A percentile compares a stretch with the other conserved stretches of the same genome.
phyloP scores from a whole-genome alignment of 371 early-diverging fungal genomes.

The Mortierella sp. region DNA sequence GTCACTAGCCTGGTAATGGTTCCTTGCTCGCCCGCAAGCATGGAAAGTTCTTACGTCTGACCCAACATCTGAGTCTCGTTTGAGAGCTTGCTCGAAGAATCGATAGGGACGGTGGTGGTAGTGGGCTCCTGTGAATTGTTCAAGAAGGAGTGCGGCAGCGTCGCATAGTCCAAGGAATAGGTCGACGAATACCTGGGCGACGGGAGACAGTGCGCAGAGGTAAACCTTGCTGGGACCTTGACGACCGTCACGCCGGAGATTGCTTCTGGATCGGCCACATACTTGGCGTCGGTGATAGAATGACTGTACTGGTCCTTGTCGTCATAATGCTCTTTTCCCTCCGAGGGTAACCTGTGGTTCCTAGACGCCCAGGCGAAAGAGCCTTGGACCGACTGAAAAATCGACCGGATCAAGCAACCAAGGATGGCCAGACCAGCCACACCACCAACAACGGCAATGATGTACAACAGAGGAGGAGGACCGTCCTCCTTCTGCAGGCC shows the following conservation, averaged over 20 bases:
- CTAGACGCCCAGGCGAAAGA: conserved; percentile 6
- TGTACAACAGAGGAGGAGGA: not conserved
- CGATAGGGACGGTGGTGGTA: not conserved
- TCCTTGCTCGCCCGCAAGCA: not conserved
- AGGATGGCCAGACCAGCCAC: not conserved
- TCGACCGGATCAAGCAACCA: not conserved
- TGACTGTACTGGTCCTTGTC: not conserved
- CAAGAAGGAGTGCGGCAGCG: not conserved
- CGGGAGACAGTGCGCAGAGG: not conserved
- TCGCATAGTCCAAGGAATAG: not conserved
- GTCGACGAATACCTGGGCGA: not conserved
- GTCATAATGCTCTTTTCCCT: not conserved
- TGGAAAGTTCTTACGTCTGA: not conserved
- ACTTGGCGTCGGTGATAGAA: not conserved
- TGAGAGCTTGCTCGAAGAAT: not conserved
- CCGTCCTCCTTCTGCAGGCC: not conserved
- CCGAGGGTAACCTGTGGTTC: not conserved
- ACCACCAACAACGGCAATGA: conserved; percentile 7
- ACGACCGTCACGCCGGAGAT: not conserved
- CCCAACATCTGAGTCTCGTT: not conserved
- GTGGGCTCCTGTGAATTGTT: not conserved
- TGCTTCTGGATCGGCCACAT: not conserved
- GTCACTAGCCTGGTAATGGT: not conserved
- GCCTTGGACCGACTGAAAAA: not conserved
- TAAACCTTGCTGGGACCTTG: not conserved